Evolutionary conservation across 176 grass and related monocot genomes (phyloP).

Genomic region (Lolium multiflorum): DNA sequence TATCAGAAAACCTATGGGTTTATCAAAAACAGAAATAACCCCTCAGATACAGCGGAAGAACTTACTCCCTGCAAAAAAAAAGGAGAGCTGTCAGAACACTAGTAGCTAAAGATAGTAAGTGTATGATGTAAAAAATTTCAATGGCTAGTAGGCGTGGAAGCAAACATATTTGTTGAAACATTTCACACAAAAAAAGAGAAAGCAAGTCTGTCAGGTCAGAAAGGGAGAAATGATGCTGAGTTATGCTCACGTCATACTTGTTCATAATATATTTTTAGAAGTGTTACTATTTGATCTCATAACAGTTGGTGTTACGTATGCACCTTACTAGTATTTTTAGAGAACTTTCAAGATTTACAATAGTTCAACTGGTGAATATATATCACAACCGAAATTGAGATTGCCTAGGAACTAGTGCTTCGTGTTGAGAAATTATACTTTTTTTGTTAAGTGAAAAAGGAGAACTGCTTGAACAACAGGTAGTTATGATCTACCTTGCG

Average conservation of each 20-base stretch:
- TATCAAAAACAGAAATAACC: constrained; percentile 41
- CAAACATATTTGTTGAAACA: neutral
- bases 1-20: constrained; percentile 38
- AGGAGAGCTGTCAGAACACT: constrained; percentile 37
- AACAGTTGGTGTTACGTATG: neutral
- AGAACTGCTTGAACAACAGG: neutral
- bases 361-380: constrained; percentile 14
- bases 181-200: neutral
- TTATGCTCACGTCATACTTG: neutral
- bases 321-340: neutral
- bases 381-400: constrained; percentile 4
- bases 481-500: neutral
- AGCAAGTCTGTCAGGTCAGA: neutral
- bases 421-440: neutral
- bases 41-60: constrained; percentile 25
- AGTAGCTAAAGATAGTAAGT: neutral
- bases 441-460: neutral
- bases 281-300: neutral
- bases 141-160: neutral
- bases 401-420: constrained; percentile 7
- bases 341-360: constrained; percentile 10
- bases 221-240: neutral
- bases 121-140: neutral
- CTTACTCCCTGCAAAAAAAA: constrained; percentile 85
- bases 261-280: constrained; percentile 23